Base-by-base conservation (phyloP, 441 rosid genomes). In the Erysimum pusillum region DNA sequence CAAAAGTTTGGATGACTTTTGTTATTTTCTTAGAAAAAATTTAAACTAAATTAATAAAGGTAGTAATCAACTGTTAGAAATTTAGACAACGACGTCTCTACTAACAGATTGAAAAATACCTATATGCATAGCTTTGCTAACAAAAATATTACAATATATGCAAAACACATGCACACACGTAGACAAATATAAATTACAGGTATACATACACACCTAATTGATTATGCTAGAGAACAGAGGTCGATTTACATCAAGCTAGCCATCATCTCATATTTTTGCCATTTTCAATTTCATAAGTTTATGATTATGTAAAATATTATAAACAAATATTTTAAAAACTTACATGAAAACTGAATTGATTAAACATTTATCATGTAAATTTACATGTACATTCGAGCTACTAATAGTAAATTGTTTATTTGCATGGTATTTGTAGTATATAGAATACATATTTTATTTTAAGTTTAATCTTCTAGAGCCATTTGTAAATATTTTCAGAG, bases 91-190 rank as follows among this genome's bases (percentile, higher is more conserved):
- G 61, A 77, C 61, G 71, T 71, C 56, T 77, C 76, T 77, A 71
- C 80, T 77, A 71, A 77, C 76, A 48, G 67, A 71, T 77, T 65
- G 80, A 77, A 58, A 63, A 48, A 14, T 70, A 31, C 75, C 36
- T 15, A 54, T 17, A 28, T 66, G 66, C 58, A 4, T 20, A 44
- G 63, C 58, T 62, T 69, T 41, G 57, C 59, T 70, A 63, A 36
- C 71, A 63, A 46, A 69, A 13, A 41, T 56, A 54, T 9, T 56
- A 28, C 38, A 36, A 63, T 54, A 38, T 54, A 6, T 12, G 15
- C 79, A 20, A n/a, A 48, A 58, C 38, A 52, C 64, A 76, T 76
- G 74, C 64, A 69, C 59, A 69, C 51, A 76, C 75, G 71, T 63
- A 60, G 46, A 59, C 46, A 59, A 5, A 10, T 41, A 25, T 15